Evolutionary conservation across 1,139 yeast species (phyloP).

Genomic region (Saccharomyces hybrid): DNA sequence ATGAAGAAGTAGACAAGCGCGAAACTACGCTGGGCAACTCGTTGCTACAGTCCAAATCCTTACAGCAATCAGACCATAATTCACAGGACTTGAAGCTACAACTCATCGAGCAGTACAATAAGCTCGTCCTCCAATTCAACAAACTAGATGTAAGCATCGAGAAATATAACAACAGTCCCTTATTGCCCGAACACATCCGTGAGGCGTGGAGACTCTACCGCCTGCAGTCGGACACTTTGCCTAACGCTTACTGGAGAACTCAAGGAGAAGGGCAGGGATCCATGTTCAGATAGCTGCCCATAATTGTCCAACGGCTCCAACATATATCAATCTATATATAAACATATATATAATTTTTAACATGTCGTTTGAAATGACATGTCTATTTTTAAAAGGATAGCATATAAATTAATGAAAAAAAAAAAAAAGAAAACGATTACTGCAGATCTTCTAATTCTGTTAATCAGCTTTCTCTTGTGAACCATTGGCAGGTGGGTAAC

Average conservation of each 20-base stretch:
- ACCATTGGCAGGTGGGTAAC: neutral
- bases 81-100: constrained; percentile 22
- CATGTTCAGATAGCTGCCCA: constrained; percentile 43
- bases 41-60: constrained; percentile 17
- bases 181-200: constrained; percentile 75
- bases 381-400: neutral
- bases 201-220: constrained; percentile 82
- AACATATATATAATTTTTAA: neutral
- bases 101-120: constrained; percentile 25
- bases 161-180: constrained; percentile 46
- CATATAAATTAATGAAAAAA: neutral
- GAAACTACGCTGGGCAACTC: constrained; percentile 18
- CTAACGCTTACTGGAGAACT: constrained; percentile 58
- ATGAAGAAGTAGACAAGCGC: constrained; percentile 21
- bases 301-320: neutral
- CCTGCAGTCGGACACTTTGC: constrained; percentile 57
- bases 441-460: neutral
- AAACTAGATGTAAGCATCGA: constrained; percentile 29
- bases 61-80: constrained; percentile 6
- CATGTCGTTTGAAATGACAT: neutral
- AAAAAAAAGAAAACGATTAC: constrained; percentile 2
- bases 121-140: constrained; percentile 25
- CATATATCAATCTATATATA: neutral
- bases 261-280: constrained; percentile 69
- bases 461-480: neutral